Conservation (phyloP, 106 monocot genomes). For the Platanthera guangdongensis region DNA sequence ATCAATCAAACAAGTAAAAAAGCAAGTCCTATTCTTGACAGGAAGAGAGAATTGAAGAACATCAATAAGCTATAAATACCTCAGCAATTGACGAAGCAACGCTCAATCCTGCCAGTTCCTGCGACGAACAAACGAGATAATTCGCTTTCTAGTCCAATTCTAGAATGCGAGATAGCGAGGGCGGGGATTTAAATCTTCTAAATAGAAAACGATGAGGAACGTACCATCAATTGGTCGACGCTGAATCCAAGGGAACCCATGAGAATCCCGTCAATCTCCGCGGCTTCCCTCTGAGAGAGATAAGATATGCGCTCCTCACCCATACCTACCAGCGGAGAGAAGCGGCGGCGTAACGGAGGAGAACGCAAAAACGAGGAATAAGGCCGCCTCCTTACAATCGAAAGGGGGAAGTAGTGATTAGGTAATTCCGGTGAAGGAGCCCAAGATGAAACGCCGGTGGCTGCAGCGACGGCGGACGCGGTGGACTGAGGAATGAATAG, state of each 20-base stretch:
- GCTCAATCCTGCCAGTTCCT: constrained; percentile 71
- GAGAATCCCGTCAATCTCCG: constrained; percentile 83
- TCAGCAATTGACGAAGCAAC: constrained; percentile 49
- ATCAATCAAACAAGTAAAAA: not conserved
- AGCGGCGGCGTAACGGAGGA: constrained; percentile 1
- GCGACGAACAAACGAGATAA: not conserved
- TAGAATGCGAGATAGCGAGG: not conserved
- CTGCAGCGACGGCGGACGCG: not conserved
- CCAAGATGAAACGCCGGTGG: not conserved
- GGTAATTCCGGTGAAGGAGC: not conserved
- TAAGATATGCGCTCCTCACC: constrained; percentile 33
- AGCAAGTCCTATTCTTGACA: not conserved
- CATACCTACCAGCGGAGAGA: constrained; percentile 15
- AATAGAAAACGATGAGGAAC: not conserved
- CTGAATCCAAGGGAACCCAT: constrained; percentile 96
- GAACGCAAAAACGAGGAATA: not conserved
- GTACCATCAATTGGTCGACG: constrained; percentile 91
- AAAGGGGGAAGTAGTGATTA: too few species aligned
- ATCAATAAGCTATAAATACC: constrained; percentile 16
- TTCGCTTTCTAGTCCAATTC: not conserved
- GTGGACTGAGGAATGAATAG: not conserved
- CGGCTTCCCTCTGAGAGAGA: constrained; percentile 64
- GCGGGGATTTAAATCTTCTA: not conserved
- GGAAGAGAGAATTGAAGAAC: not conserved
- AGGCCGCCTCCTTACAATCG: not conserved